Evolutionary conservation across 2,329 filamentous ascomycete genomes (phyloP).

Genomic region (Neophaeococcomyces aloes): DNA sequence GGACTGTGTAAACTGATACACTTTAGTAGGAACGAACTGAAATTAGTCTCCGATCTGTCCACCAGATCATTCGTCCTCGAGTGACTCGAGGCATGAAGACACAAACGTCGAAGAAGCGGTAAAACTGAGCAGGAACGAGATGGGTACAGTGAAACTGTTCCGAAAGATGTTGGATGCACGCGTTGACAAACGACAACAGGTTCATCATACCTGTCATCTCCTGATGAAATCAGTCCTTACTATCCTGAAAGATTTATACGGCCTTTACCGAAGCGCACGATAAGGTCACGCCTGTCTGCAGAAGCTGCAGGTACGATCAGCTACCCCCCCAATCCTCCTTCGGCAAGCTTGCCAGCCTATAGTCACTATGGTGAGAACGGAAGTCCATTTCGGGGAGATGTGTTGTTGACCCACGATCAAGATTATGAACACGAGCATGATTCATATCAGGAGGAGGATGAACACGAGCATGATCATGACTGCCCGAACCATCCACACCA

Average conservation of each 20-base stretch:
- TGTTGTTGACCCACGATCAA: slow-evolving; percentile 29
- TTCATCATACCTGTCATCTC: slow-evolving; percentile 40
- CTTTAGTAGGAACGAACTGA: background rate
- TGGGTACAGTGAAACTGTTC: background rate
- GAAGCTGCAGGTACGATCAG: slow-evolving; percentile 73
- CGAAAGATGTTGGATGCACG: background rate
- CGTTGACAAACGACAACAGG: slow-evolving; percentile 26
- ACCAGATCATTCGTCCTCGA: background rate
- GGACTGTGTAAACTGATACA: background rate
- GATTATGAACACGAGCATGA: slow-evolving; percentile 15
- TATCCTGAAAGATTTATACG: slow-evolving; percentile 88
- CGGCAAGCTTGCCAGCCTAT: slow-evolving; percentile 64
- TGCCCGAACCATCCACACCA: slow-evolving; percentile 25
- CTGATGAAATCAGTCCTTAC: slow-evolving; percentile 66
- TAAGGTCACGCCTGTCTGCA: slow-evolving; percentile 77
- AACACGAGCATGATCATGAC: slow-evolving; percentile 29
- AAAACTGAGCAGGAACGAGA: background rate
- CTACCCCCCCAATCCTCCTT: slow-evolving; percentile 66
- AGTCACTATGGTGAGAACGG: slow-evolving; percentile 53
- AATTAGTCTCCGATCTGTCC: background rate
- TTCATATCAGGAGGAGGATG: slow-evolving; percentile 22
- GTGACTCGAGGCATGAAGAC: slow-evolving; percentile 1
- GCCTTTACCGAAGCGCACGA: slow-evolving; percentile 76
- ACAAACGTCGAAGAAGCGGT: background rate
- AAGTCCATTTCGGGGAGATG: slow-evolving; percentile 40